Conservation (phyloP, 2,329 filamentous ascomycete genomes). For the Fusarium robinianum region DNA sequence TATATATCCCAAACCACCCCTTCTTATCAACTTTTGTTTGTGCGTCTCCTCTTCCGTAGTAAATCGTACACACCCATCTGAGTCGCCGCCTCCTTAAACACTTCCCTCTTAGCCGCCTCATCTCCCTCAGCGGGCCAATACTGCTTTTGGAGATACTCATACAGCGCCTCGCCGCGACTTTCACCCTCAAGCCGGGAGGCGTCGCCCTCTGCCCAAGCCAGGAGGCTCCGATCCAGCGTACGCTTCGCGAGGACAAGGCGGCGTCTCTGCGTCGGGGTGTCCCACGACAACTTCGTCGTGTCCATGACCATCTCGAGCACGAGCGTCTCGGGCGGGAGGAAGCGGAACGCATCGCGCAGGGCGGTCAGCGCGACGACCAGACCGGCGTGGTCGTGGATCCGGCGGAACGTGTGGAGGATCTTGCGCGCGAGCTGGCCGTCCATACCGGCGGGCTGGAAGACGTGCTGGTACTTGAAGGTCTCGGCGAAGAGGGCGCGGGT, state of each 20-base stretch:
- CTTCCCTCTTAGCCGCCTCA: constrained; percentile 30
- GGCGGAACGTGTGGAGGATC: constrained; percentile 56
- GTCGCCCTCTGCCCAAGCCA: constrained; percentile 38
- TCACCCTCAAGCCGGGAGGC: constrained; percentile 43
- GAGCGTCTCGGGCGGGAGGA: constrained; percentile 51
- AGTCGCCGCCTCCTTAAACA: constrained; percentile 42
- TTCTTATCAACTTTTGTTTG: constrained; percentile 9
- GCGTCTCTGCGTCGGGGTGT: constrained; percentile 46
- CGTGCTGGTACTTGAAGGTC: constrained; percentile 53
- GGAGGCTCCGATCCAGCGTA: constrained; percentile 48
- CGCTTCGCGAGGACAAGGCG: constrained; percentile 50
- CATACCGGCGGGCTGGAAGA: constrained; percentile 50
- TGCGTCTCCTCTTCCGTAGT: constrained; percentile 27
- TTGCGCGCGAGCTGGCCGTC: constrained; percentile 54
- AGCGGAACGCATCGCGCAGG: constrained; percentile 50
- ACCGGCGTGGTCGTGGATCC: constrained; percentile 49
- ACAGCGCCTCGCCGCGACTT: constrained; percentile 46
- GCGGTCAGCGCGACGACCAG: constrained; percentile 52
- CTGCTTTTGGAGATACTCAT: constrained; percentile 48
- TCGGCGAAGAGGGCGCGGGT: constrained; percentile 53
- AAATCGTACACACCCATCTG: constrained; percentile 51
- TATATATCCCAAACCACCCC: neutral
- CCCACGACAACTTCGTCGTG: constrained; percentile 50
- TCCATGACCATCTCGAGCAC: constrained; percentile 53
- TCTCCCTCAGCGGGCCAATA: constrained; percentile 40